Evolutionary conservation across 208 protist genomes (phyloP).

Genomic region (Blastocrithidia nonstop): DNA sequence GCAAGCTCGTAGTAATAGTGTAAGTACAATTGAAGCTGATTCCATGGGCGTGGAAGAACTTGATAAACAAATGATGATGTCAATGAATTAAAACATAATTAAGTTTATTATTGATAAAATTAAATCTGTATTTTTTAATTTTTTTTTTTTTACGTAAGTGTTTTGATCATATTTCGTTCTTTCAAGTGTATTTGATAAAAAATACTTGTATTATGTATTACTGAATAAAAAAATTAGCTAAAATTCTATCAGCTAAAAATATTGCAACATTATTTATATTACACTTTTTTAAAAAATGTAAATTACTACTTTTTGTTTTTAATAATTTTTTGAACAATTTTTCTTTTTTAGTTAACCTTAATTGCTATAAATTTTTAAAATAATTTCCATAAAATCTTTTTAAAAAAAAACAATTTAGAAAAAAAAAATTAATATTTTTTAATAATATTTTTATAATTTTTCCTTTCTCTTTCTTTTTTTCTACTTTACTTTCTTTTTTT

Average conservation of each 20-base stretch:
- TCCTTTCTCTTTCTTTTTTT: not conserved
- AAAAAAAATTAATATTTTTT: not conserved
- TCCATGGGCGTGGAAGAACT: no score
- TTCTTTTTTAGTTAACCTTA: no score
- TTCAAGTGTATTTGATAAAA: not conserved
- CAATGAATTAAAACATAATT: no score
- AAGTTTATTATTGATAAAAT: no score
- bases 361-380: no score
- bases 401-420: not conserved
- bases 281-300: not conserved
- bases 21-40: no score
- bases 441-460: not conserved
- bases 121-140: no score
- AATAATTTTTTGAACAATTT: slow-evolving; percentile 1
- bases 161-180: no score
- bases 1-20: no score
- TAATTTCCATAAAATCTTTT: not conserved
- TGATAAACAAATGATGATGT: no score
- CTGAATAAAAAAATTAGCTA: not conserved
- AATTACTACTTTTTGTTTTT: not conserved
- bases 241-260: not conserved
- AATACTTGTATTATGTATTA: not conserved
- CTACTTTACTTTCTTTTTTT: not conserved
- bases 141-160: no score
- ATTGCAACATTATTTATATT: not conserved